Evolutionary conservation across 2,329 filamentous ascomycete species (phyloP).

Genomic region (Chaetoscypha palmicola): DNA sequence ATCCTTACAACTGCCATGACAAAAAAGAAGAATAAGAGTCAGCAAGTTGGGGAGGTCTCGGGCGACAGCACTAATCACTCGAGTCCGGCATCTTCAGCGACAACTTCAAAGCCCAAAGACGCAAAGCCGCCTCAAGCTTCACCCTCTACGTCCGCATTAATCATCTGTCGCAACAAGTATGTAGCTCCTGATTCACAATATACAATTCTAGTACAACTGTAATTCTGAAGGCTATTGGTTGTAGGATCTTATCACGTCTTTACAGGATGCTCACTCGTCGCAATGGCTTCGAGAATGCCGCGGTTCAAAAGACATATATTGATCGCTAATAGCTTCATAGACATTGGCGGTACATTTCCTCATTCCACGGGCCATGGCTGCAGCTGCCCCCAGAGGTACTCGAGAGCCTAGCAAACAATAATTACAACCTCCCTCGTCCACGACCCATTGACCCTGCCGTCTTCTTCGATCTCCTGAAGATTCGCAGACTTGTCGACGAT

Average conservation of each 20-base stretch:
- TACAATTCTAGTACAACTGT: no score
- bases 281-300: neutral
- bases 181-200: constrained; percentile 29
- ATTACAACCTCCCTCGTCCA: constrained; percentile 69
- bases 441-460: constrained; percentile 72
- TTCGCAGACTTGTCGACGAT: constrained; percentile 72
- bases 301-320: neutral
- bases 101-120: constrained; percentile 25
- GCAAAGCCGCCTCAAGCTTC: constrained; percentile 31
- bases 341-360: constrained; percentile 80
- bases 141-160: constrained; percentile 43
- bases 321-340: constrained; percentile 37
- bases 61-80: constrained; percentile 16
- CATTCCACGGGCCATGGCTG: constrained; percentile 77
- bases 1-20: constrained; percentile 33
- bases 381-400: constrained; percentile 73
- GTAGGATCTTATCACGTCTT: no score
- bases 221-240: no score
- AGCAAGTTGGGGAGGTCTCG: constrained; percentile 26
- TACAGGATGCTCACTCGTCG: no score
- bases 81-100: constrained; percentile 15
- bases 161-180: constrained; percentile 64
- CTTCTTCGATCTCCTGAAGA: constrained; percentile 79
- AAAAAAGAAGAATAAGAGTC: constrained; percentile 42
- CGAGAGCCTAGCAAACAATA: constrained; percentile 70